Evolutionary conservation across 257 asterid species (phyloP).

Genomic region (Oldenlandia corymbosa): DNA sequence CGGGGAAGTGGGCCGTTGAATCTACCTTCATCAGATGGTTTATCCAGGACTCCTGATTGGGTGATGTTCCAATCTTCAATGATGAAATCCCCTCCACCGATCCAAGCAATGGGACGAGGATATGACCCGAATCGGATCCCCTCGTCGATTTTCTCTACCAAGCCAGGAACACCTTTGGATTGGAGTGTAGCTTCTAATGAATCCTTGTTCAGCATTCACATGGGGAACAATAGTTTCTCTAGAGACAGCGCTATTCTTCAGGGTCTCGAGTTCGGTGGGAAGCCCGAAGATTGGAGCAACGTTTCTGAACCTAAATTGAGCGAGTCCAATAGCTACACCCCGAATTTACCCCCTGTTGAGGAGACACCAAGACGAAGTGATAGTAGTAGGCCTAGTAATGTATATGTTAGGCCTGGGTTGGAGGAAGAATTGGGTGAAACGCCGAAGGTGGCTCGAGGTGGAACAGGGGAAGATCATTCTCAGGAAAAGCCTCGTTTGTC

Average conservation of each 20-base stretch:
- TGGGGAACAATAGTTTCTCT: slow-evolving; percentile 69
- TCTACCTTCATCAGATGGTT: slow-evolving; percentile 9
- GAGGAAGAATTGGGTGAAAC: slow-evolving; percentile 21
- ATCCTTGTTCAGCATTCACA: slow-evolving; percentile 77
- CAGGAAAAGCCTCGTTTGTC: slow-evolving; percentile 24
- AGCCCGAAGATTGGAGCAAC: slow-evolving; percentile 37
- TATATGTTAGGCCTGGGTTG: slow-evolving; percentile 18
- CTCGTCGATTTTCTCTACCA: slow-evolving; percentile 48
- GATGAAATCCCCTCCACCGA: slow-evolving; percentile 44
- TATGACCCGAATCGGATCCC: slow-evolving; percentile 85
- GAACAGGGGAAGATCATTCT: slow-evolving; percentile 11
- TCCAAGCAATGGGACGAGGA: slow-evolving; percentile 45
- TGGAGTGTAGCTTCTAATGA: slow-evolving; percentile 90
- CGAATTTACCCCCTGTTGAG: slow-evolving; percentile 47
- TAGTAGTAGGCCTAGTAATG: slow-evolving; percentile 26
- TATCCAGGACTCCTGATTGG: slow-evolving; percentile 25
- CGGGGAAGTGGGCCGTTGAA: slow-evolving; percentile 15
- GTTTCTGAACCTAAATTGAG: slow-evolving; percentile 27
- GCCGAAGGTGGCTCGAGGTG: slow-evolving; percentile 7
- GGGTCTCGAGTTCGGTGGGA: slow-evolving; percentile 42
- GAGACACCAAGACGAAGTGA: slow-evolving; percentile 41
- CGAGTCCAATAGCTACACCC: slow-evolving; percentile 28
- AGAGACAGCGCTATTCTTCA: slow-evolving; percentile 33
- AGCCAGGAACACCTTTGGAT: slow-evolving; percentile 37
- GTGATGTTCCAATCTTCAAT: slow-evolving; percentile 15